These are phyloP conservation scores for Xylaria flabelliformis DNA, from an alignment of 495 filamentous ascomycete genomes.

Conservation along the genomic window DNA sequence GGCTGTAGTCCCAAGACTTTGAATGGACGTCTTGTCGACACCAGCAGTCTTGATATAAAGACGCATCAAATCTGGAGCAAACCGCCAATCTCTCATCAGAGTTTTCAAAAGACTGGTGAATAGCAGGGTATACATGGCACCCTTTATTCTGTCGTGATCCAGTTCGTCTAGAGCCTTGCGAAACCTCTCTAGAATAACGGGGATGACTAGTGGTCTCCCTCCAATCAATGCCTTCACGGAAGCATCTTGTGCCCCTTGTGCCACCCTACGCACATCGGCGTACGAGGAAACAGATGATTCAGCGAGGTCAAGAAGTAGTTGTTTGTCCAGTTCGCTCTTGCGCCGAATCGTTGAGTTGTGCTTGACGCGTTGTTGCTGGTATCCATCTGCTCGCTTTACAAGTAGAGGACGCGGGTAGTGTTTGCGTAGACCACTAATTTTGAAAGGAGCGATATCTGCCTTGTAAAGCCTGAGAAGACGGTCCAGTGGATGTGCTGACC, in stretches of 20 bases:
- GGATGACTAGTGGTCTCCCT: constrained; percentile 84
- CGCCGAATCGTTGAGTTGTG: constrained; percentile 89
- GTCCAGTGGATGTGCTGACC: constrained; percentile 92
- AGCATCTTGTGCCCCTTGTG: constrained; percentile 89
- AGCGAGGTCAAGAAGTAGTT: constrained; percentile 84
- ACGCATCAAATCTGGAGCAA: constrained; percentile 81
- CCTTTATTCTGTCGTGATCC: constrained; percentile 91
- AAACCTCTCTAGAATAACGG: constrained; percentile 78
- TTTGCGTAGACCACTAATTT: constrained; percentile 90
- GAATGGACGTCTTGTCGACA: constrained; percentile 91
- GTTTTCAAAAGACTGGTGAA: constrained; percentile 91
- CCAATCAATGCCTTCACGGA: constrained; percentile 92
- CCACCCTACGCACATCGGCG: constrained; percentile 91
- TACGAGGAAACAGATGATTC: constrained; percentile 93
- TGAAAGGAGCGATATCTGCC: constrained; percentile 88
- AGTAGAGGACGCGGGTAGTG: constrained; percentile 89
- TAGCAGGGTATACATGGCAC: constrained; percentile 85
- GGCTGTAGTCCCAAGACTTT: constrained; percentile 81
- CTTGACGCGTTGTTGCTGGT: constrained; percentile 89
- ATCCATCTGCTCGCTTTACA: constrained; percentile 87
- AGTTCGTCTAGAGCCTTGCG: constrained; percentile 80
- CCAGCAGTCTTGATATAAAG: constrained; percentile 88
- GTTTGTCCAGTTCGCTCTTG: constrained; percentile 83
- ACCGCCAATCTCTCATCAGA: constrained; percentile 88
- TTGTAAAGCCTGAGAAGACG: constrained; percentile 79